phyloP scores from a whole-genome alignment of 805 yeast species.

The Kazachstania viticola region DNA sequence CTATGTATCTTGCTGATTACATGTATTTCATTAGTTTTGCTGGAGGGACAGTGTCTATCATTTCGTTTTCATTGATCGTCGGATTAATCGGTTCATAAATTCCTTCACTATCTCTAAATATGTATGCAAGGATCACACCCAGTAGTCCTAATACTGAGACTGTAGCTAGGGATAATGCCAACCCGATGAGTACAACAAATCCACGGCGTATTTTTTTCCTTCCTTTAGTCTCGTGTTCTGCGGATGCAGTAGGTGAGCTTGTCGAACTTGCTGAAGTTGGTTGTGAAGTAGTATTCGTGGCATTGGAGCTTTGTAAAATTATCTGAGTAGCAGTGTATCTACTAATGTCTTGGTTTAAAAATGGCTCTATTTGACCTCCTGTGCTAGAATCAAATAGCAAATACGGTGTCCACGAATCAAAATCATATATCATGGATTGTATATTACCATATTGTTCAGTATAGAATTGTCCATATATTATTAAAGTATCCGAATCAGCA shows the following conservation, averaged over 20 bases:
- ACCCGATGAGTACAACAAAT: conserved; percentile 54
- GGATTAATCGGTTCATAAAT: conserved; percentile 37
- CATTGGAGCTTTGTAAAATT: conserved; percentile 8
- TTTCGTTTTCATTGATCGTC: conserved; percentile 49
- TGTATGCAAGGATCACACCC: conserved; percentile 26
- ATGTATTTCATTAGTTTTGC: conserved; percentile 34
- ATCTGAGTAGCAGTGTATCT: conserved; percentile 21
- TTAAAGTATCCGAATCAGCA: not conserved
- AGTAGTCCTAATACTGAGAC: conserved; percentile 31
- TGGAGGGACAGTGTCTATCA: conserved; percentile 54
- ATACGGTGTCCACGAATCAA: conserved; percentile 18
- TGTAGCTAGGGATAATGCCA: conserved; percentile 54
- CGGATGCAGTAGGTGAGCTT: conserved; percentile 4
- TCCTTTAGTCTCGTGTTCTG: conserved; percentile 4
- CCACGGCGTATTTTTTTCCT: conserved; percentile 34
- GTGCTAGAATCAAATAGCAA: conserved; percentile 4
- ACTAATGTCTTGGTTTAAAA: conserved; percentile 30
- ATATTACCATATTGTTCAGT: conserved; percentile 26
- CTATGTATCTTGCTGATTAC: no score
- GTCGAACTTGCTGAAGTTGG: conserved; percentile 9
- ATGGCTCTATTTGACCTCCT: conserved; percentile 20
- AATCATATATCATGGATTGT: conserved; percentile 14
- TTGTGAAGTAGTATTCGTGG: conserved; percentile 8
- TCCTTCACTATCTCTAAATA: conserved; percentile 29
- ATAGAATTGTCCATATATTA: conserved; percentile 32